A percentile compares a stretch with the other conserved stretches of the same genome.
These are phyloP conservation scores for Fusarium sp. DNA, from an alignment of 2,329 filamentous ascomycete species.

Conservation along the genomic window DNA sequence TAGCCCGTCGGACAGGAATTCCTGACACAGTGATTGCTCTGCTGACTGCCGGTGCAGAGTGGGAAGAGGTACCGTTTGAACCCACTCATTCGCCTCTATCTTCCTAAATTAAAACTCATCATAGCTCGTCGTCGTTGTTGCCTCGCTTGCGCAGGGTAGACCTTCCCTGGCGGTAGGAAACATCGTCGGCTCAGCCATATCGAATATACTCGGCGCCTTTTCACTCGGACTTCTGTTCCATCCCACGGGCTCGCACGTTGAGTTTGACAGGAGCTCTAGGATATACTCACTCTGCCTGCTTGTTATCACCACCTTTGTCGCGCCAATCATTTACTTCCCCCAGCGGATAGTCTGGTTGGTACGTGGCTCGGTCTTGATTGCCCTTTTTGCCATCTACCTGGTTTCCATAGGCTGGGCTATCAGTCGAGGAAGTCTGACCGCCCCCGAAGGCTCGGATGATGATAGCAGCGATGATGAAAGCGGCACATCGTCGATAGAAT, in stretches of 20 bases:
- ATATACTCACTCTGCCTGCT: fast-evolving
- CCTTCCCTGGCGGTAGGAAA: background rate
- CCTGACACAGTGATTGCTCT: background rate
- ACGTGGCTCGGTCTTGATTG: background rate
- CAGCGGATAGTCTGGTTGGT: fast-evolving
- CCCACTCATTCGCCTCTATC: fast-evolving
- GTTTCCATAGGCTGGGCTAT: background rate
- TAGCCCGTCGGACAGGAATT: background rate
- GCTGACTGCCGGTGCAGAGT: background rate
- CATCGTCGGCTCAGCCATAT: background rate
- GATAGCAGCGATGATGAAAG: background rate
- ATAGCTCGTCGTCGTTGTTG: background rate
- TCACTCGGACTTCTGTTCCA: background rate
- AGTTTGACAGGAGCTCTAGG: background rate
- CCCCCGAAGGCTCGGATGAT: background rate
- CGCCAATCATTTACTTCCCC: background rate
- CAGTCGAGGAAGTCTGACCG: background rate
- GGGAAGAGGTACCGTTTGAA: background rate
- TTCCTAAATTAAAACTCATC: background rate
- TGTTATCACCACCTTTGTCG: background rate
- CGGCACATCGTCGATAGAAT: fast-evolving
- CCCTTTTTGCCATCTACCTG: background rate
- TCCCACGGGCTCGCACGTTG: fast-evolving
- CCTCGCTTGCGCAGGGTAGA: background rate
- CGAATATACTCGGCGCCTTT: background rate